Conservation (phyloP, 2,329 filamentous ascomycete genomes). For the Monilinia vaccinii-corymbosi region DNA sequence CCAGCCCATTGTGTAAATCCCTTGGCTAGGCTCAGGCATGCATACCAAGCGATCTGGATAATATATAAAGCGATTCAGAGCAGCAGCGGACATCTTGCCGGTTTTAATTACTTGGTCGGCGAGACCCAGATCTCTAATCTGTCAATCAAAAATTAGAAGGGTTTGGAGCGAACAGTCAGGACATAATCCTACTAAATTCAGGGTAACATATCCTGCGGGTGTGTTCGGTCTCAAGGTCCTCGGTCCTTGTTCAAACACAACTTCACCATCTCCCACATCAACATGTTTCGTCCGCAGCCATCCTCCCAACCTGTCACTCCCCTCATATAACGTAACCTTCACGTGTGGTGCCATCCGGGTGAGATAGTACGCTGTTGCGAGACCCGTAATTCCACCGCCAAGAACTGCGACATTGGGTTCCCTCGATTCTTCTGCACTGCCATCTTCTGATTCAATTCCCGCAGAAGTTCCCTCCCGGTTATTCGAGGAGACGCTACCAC, state of each 20-base stretch:
- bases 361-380: constrained; percentile 71
- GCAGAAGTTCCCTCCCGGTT: neutral
- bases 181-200: constrained; percentile 16
- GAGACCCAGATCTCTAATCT: constrained; percentile 52
- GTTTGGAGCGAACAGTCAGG: constrained; percentile 11
- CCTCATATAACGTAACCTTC: constrained; percentile 76
- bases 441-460: neutral
- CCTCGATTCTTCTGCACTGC: neutral
- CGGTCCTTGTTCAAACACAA: constrained; percentile 78
- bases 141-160: constrained; percentile 8
- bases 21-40: constrained; percentile 40
- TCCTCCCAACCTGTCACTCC: constrained; percentile 60
- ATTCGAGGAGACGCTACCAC: neutral
- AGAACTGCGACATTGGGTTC: constrained; percentile 50
- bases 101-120: constrained; percentile 47
- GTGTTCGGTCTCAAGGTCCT: constrained; percentile 36
- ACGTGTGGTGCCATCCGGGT: constrained; percentile 56
- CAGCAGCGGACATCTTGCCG: constrained; percentile 39
- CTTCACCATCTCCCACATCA: constrained; percentile 47
- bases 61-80: constrained; percentile 70
- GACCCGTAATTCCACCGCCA: constrained; percentile 75
- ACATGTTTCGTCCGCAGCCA: constrained; percentile 68
- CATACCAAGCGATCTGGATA: constrained; percentile 74
- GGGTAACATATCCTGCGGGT: constrained; percentile 19
- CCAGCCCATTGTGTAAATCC: constrained; percentile 27